phyloP scores from a whole-genome alignment of 2,329 filamentous ascomycete genomes.

The Dryadomyces sulphureus region DNA sequence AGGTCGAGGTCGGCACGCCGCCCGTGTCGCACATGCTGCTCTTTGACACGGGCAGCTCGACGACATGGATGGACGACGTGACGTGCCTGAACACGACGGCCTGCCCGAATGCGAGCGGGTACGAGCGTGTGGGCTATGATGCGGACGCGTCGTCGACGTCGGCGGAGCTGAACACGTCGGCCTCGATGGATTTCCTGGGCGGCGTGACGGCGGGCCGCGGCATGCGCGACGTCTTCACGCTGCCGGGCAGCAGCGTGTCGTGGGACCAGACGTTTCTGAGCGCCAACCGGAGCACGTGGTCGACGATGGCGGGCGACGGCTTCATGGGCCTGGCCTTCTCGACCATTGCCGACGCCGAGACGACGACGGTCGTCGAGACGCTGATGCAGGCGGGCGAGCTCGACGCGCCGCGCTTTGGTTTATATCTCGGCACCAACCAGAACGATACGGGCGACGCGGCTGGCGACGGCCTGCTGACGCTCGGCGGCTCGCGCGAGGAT shows the following conservation, averaged over 20 bases:
- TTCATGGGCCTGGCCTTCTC: conserved; percentile 21
- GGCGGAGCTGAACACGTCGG: conserved; percentile 10
- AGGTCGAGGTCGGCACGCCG: conserved; percentile 16
- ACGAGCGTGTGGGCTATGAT: conserved; percentile 16
- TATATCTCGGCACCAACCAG: neutral
- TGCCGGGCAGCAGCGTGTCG: conserved; percentile 3
- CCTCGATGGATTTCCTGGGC: conserved; percentile 18
- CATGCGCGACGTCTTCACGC: conserved; percentile 15
- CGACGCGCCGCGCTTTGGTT: conserved; percentile 17
- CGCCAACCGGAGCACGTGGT: conserved; percentile 17
- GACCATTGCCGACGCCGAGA: conserved; percentile 16
- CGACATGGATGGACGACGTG: conserved; percentile 18
- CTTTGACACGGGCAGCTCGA: conserved; percentile 22
- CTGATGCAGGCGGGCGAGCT: conserved; percentile 16
- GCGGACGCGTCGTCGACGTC: conserved; percentile 14
- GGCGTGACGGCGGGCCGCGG: conserved; percentile 14
- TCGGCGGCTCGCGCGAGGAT: conserved; percentile 16
- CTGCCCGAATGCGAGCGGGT: conserved; percentile 15
- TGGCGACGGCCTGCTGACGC: conserved; percentile 1
- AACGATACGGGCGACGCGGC: conserved; percentile 17
- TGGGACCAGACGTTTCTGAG: conserved; percentile 19
- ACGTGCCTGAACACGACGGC: conserved; percentile 11
- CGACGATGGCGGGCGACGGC: conserved; percentile 16
- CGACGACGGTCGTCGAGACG: conserved; percentile 18
- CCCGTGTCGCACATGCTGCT: conserved; percentile 14